A percentile compares a stretch with the other conserved stretches of the same genome.
Conservation (phyloP, 1,284 basidiomycete genomes). For the Malassezia obtusa region DNA sequence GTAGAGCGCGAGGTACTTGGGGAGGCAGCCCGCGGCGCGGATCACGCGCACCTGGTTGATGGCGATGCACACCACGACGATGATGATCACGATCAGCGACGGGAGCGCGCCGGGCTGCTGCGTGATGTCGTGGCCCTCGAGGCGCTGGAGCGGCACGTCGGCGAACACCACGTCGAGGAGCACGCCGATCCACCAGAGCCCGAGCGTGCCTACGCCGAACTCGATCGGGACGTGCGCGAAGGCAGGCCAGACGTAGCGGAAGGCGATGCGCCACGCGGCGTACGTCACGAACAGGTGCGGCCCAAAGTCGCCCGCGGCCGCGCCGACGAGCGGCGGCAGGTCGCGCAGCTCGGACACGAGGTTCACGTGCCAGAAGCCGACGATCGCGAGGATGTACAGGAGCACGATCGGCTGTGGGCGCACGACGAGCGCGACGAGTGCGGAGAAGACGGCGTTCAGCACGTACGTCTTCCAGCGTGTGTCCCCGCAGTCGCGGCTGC, state of each 20-base stretch:
- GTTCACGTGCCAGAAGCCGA: conserved; percentile 76
- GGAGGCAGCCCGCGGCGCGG: conserved; percentile 69
- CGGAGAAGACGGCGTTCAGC: conserved; percentile 50
- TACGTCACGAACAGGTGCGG: conserved; percentile 70
- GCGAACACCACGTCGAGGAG: conserved; percentile 46
- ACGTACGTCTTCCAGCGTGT: conserved; percentile 52
- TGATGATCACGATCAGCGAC: conserved; percentile 61
- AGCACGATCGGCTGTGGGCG: conserved; percentile 63
- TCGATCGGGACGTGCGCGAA: conserved; percentile 65
- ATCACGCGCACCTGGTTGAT: conserved; percentile 73
- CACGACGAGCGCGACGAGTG: conserved; percentile 64
- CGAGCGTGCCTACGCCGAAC: conserved; percentile 63
- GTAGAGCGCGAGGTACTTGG: conserved; percentile 55
- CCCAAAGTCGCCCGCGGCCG: conserved; percentile 65
- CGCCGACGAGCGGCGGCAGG: conserved; percentile 53
- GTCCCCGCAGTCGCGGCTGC: conserved; percentile 60
- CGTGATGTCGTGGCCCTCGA: conserved; percentile 62
- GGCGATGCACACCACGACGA: conserved; percentile 51
- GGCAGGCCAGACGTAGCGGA: conserved; percentile 64
- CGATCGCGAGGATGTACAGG: conserved; percentile 60
- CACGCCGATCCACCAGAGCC: conserved; percentile 67
- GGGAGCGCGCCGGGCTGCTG: conserved; percentile 63
- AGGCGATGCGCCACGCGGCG: conserved; percentile 66
- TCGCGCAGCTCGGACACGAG: conserved; percentile 67
- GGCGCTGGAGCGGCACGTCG: conserved; percentile 50